These are phyloP conservation scores for barley (Hordeum vulgare) DNA, from an alignment of 176 grass and related monocot genomes.

Conservation along the genomic window DNA sequence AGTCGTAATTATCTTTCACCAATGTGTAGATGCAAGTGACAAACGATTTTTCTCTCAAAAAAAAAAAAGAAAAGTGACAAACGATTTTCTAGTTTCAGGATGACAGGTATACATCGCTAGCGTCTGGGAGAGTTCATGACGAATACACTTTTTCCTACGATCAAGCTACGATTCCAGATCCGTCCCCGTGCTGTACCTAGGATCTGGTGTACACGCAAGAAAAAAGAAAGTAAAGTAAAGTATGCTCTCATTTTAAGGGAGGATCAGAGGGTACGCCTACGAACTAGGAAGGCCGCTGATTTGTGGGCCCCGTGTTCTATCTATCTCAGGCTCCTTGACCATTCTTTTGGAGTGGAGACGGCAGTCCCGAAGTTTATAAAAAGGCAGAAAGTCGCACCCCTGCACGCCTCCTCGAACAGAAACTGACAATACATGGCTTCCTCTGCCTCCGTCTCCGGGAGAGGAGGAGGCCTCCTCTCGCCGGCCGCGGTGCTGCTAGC, in stretches of 20 bases:
- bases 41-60: too few species aligned
- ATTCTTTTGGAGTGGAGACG: background rate
- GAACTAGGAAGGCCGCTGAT: background rate
- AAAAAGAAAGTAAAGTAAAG: background rate
- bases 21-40: background rate
- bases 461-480: background rate
- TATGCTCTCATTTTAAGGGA: too few species aligned
- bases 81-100: background rate
- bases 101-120: background rate
- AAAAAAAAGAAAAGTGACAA: too few species aligned
- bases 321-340: background rate
- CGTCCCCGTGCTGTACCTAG: background rate
- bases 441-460: background rate
- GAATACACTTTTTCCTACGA: too few species aligned
- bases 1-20: background rate
- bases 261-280: background rate
- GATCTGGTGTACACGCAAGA: background rate
- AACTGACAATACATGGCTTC: slow-evolving; percentile 19
- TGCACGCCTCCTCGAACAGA: background rate
- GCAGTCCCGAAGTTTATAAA: background rate
- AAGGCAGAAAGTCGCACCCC: background rate
- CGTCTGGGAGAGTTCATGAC: background rate
- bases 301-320: background rate
- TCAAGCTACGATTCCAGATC: background rate
- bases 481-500: background rate